Conservation (phyloP, 169 alveolate genomes). For the Eimeria necatrix region DNA sequence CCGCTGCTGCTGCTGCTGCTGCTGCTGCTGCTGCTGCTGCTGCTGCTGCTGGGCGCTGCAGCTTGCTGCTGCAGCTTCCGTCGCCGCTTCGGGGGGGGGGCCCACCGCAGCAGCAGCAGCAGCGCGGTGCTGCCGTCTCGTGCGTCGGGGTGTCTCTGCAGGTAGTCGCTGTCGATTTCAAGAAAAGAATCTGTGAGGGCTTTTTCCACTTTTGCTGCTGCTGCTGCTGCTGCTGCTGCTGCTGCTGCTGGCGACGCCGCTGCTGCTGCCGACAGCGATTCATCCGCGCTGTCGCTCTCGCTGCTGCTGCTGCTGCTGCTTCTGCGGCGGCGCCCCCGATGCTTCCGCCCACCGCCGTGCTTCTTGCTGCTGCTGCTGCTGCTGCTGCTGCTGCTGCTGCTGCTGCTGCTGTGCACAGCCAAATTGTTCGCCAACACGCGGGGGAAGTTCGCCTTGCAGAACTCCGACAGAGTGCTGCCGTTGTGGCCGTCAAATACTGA, state of each 20-base stretch:
- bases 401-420: neutral
- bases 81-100: neutral
- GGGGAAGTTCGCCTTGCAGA: neutral
- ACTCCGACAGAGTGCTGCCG: neutral
- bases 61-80: neutral
- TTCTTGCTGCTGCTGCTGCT: too few species aligned
- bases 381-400: neutral
- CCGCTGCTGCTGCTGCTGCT: neutral
- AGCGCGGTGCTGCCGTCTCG: neutral
- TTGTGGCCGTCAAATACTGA: neutral
- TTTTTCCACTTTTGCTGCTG: neutral
- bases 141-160: neutral
- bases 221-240: neutral
- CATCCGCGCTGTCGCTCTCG: neutral
- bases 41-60: neutral
- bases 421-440: neutral
- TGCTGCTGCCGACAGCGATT: too few species aligned
- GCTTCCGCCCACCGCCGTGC: neutral
- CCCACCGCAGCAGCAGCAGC: neutral
- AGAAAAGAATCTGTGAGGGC: neutral
- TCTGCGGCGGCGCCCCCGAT: neutral
- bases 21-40: neutral
- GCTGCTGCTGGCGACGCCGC: neutral
- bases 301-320: conserved; percentile 10
- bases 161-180: neutral